Conservation (phyloP, 768 basidiomycete genomes). For the Lactarius akahatsu region DNA sequence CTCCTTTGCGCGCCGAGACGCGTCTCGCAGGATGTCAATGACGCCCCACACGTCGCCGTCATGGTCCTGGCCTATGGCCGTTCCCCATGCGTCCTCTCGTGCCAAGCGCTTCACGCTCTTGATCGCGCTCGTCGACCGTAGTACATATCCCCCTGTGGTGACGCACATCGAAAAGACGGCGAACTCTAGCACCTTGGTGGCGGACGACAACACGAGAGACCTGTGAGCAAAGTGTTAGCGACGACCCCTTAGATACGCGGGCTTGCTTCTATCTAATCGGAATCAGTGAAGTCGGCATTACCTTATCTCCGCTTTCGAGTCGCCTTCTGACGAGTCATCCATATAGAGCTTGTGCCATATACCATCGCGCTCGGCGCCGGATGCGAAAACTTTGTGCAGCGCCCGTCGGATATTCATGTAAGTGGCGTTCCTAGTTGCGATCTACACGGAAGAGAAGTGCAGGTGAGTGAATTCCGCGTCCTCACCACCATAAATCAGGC, state of each 20-base stretch:
- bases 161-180: constrained; percentile 48
- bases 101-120: constrained; percentile 10
- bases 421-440: constrained; percentile 28
- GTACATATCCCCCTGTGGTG: constrained; percentile 49
- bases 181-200: constrained; percentile 51
- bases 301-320: constrained; percentile 33
- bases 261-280: neutral
- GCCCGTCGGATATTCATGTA: constrained; percentile 44
- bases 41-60: neutral
- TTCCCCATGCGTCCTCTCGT: constrained; percentile 4
- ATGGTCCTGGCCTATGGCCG: neutral
- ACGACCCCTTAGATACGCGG: neutral
- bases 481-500: neutral
- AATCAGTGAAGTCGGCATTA: neutral
- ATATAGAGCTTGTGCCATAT: constrained; percentile 35
- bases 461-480: neutral
- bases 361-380: constrained; percentile 29
- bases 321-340: constrained; percentile 27
- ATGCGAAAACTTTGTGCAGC: constrained; percentile 41
- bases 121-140: constrained; percentile 25
- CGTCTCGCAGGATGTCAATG: constrained; percentile 11
- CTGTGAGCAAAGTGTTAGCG: constrained; percentile 33
- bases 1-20: neutral
- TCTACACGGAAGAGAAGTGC: constrained; percentile 2
- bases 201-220: constrained; percentile 41